Conservation (phyloP, 2,329 filamentous ascomycete genomes). For the Gliomastix tumulicola region DNA sequence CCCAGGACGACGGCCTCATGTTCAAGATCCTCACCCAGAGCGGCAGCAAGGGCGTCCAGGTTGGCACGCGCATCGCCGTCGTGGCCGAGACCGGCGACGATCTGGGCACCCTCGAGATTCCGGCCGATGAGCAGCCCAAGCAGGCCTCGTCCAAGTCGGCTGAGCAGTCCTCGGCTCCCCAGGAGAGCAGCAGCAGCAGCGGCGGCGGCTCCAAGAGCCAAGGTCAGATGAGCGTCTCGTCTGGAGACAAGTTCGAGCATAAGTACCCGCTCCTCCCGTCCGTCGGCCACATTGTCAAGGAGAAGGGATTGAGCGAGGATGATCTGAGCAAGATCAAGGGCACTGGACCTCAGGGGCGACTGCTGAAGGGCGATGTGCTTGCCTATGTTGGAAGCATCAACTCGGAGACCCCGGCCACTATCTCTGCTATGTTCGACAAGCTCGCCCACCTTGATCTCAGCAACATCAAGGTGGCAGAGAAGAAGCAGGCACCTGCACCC, state of each 20-base stretch:
- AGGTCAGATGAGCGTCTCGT: slow-evolving; percentile 13
- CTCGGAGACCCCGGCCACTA: slow-evolving; percentile 60
- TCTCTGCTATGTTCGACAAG: slow-evolving; percentile 66
- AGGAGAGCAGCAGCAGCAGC: background rate
- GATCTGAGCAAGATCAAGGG: slow-evolving; percentile 77
- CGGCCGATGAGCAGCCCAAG: slow-evolving; percentile 52
- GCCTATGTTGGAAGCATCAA: slow-evolving; percentile 79
- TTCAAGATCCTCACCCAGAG: slow-evolving; percentile 74
- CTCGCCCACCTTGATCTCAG: slow-evolving; percentile 83
- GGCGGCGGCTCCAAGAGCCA: no score
- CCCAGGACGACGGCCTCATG: slow-evolving; percentile 80
- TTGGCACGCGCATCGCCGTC: slow-evolving; percentile 76
- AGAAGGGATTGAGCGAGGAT: slow-evolving; percentile 68
- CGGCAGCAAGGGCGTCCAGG: slow-evolving; percentile 69
- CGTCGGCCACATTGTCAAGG: slow-evolving; percentile 72
- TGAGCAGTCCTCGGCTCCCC: slow-evolving; percentile 9
- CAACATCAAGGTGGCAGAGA: slow-evolving; percentile 78
- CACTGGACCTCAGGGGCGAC: slow-evolving; percentile 77
- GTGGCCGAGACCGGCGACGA: slow-evolving; percentile 79
- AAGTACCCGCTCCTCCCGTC: slow-evolving; percentile 75
- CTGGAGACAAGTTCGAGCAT: slow-evolving; percentile 51
- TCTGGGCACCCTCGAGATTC: slow-evolving; percentile 65
- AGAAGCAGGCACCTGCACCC: slow-evolving; percentile 32
- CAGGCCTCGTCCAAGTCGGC: slow-evolving; percentile 12
- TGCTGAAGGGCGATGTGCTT: slow-evolving; percentile 93